phyloP scores from a whole-genome alignment of 805 yeast genomes.

The Ogataea populi-albae region DNA sequence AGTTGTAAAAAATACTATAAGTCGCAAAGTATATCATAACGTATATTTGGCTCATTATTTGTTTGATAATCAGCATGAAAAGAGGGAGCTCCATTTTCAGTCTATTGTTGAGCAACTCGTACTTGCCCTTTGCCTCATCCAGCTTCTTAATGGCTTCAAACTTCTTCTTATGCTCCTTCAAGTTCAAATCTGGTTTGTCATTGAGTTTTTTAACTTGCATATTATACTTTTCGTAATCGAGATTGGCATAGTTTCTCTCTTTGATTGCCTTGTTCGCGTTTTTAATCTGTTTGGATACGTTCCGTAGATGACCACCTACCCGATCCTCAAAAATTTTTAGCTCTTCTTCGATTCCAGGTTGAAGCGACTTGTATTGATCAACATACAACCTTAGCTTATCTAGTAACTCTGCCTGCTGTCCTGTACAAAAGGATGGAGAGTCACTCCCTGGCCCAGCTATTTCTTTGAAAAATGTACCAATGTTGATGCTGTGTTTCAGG shows the following conservation, averaged over 20 bases:
- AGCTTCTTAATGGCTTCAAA: constrained; percentile 31
- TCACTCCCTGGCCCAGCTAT: constrained; percentile 15
- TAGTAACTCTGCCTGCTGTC: constrained; percentile 10
- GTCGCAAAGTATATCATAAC: constrained; percentile 36
- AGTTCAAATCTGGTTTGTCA: constrained; percentile 30
- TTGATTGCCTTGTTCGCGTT: constrained; percentile 23
- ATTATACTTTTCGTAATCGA: constrained; percentile 22
- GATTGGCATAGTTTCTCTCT: constrained; percentile 21
- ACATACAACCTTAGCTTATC: constrained; percentile 10
- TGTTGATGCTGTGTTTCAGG: constrained; percentile 14
- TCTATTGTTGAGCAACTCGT: constrained; percentile 35
- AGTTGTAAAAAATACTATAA: constrained; percentile 32
- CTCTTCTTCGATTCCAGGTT: constrained; percentile 19
- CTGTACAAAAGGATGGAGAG: constrained; percentile 3
- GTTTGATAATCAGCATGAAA: constrained; percentile 35
- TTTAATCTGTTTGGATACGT: constrained; percentile 16
- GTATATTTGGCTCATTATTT: constrained; percentile 34
- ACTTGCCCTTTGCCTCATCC: constrained; percentile 34
- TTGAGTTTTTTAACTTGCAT: constrained; percentile 18
- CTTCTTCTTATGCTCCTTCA: constrained; percentile 37
- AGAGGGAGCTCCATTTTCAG: constrained; percentile 48
- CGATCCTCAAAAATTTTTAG: constrained; percentile 16
- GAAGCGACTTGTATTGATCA: constrained; percentile 12
- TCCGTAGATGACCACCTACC: constrained; percentile 12
- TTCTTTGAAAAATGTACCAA: constrained; percentile 9